Base-by-base conservation (phyloP, 345 rosid genomes). In the Arabidopsis thaliana region DNA sequence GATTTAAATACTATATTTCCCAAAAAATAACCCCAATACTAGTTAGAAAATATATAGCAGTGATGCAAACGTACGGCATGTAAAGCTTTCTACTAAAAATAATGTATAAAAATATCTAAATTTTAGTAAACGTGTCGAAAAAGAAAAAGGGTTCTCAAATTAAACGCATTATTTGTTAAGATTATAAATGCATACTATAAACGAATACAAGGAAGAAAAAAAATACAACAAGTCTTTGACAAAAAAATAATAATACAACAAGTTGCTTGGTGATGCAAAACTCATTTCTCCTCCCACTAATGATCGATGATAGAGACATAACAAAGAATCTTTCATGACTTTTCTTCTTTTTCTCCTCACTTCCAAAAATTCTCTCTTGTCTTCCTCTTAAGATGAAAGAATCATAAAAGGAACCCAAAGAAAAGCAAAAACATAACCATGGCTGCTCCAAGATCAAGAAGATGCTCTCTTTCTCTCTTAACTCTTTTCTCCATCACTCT, bases 241-340 rank as follows among this genome's bases (percentile, higher is more conserved):
- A 16, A 41, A 32, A 44, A 59, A 38, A 8, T n/a, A n/a, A 20
- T 4, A 73, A 7, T 2, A 34, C 48, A 25, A 6, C 71, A 61
- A 61, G 71, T 76, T 76, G 80, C 75, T 76, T 75, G 74, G 62
- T 75, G 74, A 68, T 51, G 57, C 74, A 75, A 75, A 68, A 75
- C 79, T 75, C 74, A 60, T 45, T 62, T 34, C 36, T 59, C 25
- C 48, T 69, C 36, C 76, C 76, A 77, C 76, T 56, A 70, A 63
- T 70, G 28, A 70, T 9, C 20, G 20, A 11, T 51, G 79, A 75
- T 23, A 56, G 30, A 56, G 72, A 77, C 76, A 16, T 4, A 51
- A 76, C 72, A 71, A 7, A 70, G 23, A 77, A 70, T 48, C 61
- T 48, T 38, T 71, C 51, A 8, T 8, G 45, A 70, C 76, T 71